These are phyloP conservation scores for Naganishia onofrii DNA, from an alignment of 768 basidiomycete species.

Conservation along the genomic window DNA sequence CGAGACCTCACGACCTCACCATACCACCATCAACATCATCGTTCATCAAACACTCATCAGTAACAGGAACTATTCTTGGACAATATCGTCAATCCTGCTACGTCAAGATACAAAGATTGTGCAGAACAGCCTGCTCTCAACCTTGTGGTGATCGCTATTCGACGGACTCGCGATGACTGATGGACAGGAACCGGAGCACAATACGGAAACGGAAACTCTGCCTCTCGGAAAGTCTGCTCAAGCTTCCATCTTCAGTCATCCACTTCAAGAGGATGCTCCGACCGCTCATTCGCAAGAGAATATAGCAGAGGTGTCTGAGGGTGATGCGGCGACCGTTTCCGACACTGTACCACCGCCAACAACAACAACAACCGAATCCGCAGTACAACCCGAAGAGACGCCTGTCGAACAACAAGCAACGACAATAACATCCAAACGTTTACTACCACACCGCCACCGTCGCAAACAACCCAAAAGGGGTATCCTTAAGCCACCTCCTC, in stretches of 20 bases:
- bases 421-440: neutral
- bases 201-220: neutral
- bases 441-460: constrained; percentile 7
- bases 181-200: constrained; percentile 9
- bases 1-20: neutral
- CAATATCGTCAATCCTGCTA: neutral
- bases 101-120: neutral
- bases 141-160: neutral
- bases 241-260: neutral
- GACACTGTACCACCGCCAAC: too few relatives aligned
- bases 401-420: neutral
- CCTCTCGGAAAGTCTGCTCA: neutral
- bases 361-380: neutral
- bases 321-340: neutral
- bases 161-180: constrained; percentile 9
- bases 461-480: constrained; percentile 45
- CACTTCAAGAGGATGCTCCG: neutral
- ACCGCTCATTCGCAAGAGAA: neutral
- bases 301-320: neutral
- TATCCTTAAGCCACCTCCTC: constrained; percentile 52
- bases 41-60: neutral
- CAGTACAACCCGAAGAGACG: neutral
- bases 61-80: neutral
- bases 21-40: neutral
- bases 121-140: neutral